Evolutionary conservation across 2,329 filamentous ascomycete genomes (phyloP), one percentile per base, ranked within the genome.

Genomic region (Fusarium mangiferae): DNA sequence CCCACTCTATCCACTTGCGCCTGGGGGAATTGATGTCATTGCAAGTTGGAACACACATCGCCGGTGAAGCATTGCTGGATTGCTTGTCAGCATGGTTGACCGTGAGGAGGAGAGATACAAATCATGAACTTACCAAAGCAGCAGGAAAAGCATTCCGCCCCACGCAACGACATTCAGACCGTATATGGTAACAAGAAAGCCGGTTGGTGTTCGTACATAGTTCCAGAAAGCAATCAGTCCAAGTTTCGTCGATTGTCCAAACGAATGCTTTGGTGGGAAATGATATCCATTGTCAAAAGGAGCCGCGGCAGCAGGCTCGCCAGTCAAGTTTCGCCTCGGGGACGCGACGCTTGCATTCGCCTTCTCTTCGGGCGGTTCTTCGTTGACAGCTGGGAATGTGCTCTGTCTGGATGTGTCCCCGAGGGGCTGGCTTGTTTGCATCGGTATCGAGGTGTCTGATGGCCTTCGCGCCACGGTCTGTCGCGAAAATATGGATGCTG

Each of bases 71-170:
- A 45, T 78, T 78, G 48, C 77, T 78, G 33, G 35, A 35, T 26
- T 20, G 24, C n/a, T 51, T 39, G 41, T 78, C 55, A 77, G 69
- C 41, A 24, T 48, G 41, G 35, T 20, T 28, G 45, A 17, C 30
- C 36, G 15, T 62, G 20, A 42, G 24, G 45, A 66, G 33, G 6
- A 46, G 44, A 28, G 14, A 59, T n/a, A 24, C 38, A n/a, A 35
- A 33, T 28, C 26, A 38, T n/a, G 33, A 58, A 38, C 61, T 68
- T 94, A 94, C 84, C 91, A 93, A 33, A 97, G 89, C 5, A 98
- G 86, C 24, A 97, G 85, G 83, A 97, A 97, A 39, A 97, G 87
- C 94, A 97, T 97, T 66, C 93, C 94, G 58, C 94, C 94, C 94
- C 94, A 97, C 1, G 93, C 95, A 15, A 97, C 90, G 26, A 97